Evolutionary conservation across 148 eudicot genomes (phyloP), one percentile per base, ranked within the genome.

Genomic region (Diospyros kaki): DNA sequence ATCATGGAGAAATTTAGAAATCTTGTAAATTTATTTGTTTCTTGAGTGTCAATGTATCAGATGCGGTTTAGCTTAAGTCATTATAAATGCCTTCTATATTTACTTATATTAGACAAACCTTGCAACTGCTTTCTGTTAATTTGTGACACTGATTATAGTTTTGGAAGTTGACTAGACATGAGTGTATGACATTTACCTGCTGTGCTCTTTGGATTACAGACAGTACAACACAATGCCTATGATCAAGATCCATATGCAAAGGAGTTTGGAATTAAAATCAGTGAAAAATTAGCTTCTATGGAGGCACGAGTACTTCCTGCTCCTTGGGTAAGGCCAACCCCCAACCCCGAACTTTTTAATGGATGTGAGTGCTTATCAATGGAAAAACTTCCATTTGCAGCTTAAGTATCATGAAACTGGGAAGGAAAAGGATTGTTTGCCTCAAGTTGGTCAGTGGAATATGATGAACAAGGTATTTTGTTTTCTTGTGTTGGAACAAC

Each of bases 241-340:
- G 89, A 86, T 68, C 80, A 89, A 86, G 91, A 89, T 66, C 88
- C 89, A 48, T 87, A 85, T 63, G 91, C 91, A 11, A 89, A 84
- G 76, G 93, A 89, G 81, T 89, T 89, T 67, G 93, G 91, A 50
- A 87, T 89, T 44, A 89, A 75, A 43, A 84, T 89, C 61, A 86
- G 86, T 70, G 89, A 87, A 69, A 87, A 80, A 75, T 73, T 79
- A 18, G 86, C 93, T 46, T 81, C 89, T 10, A 88, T 89, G 15
- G 93, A 89, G 79, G 93, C 89, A 40, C 84, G 93, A 75, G 90
- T 89, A 62, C 93, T 89, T 62, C 93, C 93, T 79, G 89, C 93
- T 66, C 93, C 93, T 52, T 89, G 93, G 93, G 93, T 89, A 78
- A 66, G 75, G 42, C 45, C 15, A 42, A 58, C 41, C 41, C 40